Percentiles rank a stretch among this genome's conserved stretches.
These are phyloP conservation scores for Larix kaempferi DNA, from an alignment of 75 land plant species.

Conservation along the genomic window DNA sequence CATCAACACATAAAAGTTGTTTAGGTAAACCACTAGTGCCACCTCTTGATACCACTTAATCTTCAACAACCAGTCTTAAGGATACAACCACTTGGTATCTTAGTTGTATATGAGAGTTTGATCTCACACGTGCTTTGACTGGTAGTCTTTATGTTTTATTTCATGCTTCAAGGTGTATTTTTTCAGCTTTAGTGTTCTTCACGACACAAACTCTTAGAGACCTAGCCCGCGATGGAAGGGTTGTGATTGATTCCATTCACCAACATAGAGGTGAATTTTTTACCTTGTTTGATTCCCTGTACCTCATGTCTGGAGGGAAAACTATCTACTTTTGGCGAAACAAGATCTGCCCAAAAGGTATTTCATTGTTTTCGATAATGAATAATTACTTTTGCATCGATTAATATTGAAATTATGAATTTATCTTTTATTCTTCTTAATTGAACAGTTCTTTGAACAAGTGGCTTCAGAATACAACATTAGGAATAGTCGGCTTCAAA, in stretches of 20 bases:
- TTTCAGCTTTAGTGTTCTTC: conserved; percentile 73
- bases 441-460: conserved; percentile 74
- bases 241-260: conserved; percentile 73
- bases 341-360: conserved; percentile 62
- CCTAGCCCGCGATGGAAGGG: conserved; percentile 62
- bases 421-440: neutral
- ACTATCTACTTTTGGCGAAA: conserved; percentile 71
- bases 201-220: conserved; percentile 56
- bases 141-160: neutral
- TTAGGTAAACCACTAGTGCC: too few species aligned
- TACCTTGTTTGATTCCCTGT: conserved; percentile 75
- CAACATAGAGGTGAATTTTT: conserved; percentile 94
- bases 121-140: too few species aligned
- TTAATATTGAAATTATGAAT: too few species aligned
- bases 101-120: too few species aligned
- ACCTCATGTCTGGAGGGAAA: conserved; percentile 62
- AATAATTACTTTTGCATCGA: too few species aligned
- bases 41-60: too few species aligned
- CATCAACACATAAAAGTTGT: too few species aligned
- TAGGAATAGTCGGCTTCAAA: conserved; percentile 33
- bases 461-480: conserved; percentile 39
- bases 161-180: neutral
- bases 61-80: too few species aligned
- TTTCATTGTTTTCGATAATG: neutral
- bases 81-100: too few species aligned